Conservation (phyloP, 2,329 filamentous ascomycete genomes). For the Microcyclospora pomicola region DNA sequence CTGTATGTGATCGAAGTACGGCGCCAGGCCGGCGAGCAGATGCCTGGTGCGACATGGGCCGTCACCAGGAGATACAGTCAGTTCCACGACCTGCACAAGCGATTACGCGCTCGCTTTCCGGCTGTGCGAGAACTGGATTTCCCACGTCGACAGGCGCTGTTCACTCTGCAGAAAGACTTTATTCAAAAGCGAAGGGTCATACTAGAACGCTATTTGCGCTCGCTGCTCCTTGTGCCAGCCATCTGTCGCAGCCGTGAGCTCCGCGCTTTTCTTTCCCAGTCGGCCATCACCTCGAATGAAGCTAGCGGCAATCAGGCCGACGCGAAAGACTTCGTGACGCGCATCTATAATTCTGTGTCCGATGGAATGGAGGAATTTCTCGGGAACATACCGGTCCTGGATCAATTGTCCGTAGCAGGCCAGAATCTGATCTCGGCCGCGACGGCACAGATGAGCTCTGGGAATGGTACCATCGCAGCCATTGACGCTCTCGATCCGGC, state of each 20-base stretch:
- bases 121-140: slow-evolving; percentile 86
- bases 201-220: slow-evolving; percentile 65
- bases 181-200: slow-evolving; percentile 74
- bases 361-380: slow-evolving; percentile 98
- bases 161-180: slow-evolving; percentile 95
- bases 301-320: slow-evolving; percentile 51
- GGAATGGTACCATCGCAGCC: slow-evolving; percentile 25
- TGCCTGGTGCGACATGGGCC: slow-evolving; percentile 90
- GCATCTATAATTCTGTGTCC: slow-evolving; percentile 90
- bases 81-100: slow-evolving; percentile 90
- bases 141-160: slow-evolving; percentile 77
- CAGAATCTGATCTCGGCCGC: slow-evolving; percentile 78
- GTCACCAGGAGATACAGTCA: slow-evolving; percentile 91
- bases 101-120: slow-evolving; percentile 68
- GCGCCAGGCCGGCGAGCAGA: slow-evolving; percentile 80
- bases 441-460: slow-evolving; percentile 36
- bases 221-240: slow-evolving; percentile 69
- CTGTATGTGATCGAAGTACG: slow-evolving; percentile 88
- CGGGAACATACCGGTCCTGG: slow-evolving; percentile 87
- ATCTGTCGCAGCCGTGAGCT: slow-evolving; percentile 89
- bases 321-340: slow-evolving; percentile 67
- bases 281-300: slow-evolving; percentile 53
- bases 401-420: slow-evolving; percentile 83
- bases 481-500: slow-evolving; percentile 29
- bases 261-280: slow-evolving; percentile 76